Conservation (phyloP, 805 yeast species). For the Wickerhamiella sergipiensis region DNA sequence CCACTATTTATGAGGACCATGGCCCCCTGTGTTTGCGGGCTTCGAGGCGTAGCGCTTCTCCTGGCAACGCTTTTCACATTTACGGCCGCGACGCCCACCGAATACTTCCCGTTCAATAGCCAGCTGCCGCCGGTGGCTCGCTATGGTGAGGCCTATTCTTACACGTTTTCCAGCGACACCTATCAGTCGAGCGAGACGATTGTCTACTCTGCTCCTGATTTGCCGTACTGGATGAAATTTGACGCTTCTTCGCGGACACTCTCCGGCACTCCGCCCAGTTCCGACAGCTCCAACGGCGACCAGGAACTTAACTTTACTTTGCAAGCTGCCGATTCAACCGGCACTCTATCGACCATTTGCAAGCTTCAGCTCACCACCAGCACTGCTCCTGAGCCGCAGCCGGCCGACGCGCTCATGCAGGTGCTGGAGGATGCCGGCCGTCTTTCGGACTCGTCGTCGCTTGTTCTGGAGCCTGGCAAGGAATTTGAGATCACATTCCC, state of each 20-base stretch:
- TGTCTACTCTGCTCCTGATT: slow-evolving; percentile 38
- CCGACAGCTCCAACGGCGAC: slow-evolving; percentile 28
- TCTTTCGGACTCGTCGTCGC: slow-evolving; percentile 63
- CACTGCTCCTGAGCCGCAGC: slow-evolving; percentile 39
- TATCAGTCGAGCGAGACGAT: slow-evolving; percentile 35
- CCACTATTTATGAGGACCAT: background rate
- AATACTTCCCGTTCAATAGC: slow-evolving; percentile 64
- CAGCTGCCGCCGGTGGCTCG: slow-evolving; percentile 87
- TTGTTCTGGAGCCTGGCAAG: slow-evolving; percentile 60
- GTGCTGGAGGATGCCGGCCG: slow-evolving; percentile 52
- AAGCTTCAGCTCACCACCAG: slow-evolving; percentile 45
- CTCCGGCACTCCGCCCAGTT: slow-evolving; percentile 44
- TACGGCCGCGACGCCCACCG: slow-evolving; percentile 34
- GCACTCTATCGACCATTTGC: slow-evolving; percentile 35
- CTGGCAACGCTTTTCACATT: slow-evolving; percentile 5
- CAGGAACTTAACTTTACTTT: slow-evolving; percentile 34
- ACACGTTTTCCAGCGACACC: slow-evolving; percentile 59
- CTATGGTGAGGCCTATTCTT: slow-evolving; percentile 43
- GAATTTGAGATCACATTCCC: slow-evolving; percentile 54
- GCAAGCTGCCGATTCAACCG: slow-evolving; percentile 50
- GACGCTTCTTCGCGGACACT: slow-evolving; percentile 48
- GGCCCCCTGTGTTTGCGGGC: background rate
- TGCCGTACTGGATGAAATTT: slow-evolving; percentile 73
- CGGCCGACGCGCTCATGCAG: slow-evolving; percentile 31
- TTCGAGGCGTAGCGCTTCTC: background rate